Conservation (phyloP, 2,329 filamentous ascomycete species). For the Colletotrichum sp. region DNA sequence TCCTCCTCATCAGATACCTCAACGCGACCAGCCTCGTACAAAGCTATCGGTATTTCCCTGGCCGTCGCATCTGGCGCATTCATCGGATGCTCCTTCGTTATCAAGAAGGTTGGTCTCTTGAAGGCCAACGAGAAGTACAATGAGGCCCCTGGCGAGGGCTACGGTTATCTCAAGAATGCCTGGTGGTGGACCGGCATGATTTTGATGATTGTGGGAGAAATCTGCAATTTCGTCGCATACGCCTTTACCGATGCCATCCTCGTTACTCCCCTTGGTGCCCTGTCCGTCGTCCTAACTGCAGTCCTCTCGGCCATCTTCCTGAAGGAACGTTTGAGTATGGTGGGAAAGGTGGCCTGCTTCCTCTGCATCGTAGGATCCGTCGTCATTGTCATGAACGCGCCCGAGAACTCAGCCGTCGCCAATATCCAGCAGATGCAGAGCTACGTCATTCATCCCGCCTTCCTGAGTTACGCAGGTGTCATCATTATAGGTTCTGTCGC, state of each 20-base stretch:
- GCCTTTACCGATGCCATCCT: slow-evolving; percentile 96
- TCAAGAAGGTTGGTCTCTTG: slow-evolving; percentile 92
- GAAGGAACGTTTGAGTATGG: slow-evolving; percentile 93
- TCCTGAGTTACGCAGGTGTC: slow-evolving; percentile 83
- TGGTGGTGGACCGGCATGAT: slow-evolving; percentile 98
- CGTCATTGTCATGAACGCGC: slow-evolving; percentile 93
- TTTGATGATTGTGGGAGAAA: slow-evolving; percentile 94
- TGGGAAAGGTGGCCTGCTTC: slow-evolving; percentile 96
- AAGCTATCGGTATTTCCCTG: slow-evolving; percentile 83
- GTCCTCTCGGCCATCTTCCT: slow-evolving; percentile 92
- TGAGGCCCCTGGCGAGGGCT: slow-evolving; percentile 93
- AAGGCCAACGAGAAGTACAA: slow-evolving; percentile 96
- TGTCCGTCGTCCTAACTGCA: slow-evolving; percentile 92
- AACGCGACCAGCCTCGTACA: slow-evolving; percentile 66
- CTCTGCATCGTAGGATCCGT: slow-evolving; percentile 93
- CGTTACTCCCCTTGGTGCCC: slow-evolving; percentile 88
- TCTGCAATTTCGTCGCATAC: slow-evolving; percentile 97
- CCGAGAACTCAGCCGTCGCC: slow-evolving; percentile 80
- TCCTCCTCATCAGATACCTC: slow-evolving; percentile 23
- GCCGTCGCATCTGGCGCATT: slow-evolving; percentile 89
- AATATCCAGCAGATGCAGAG: slow-evolving; percentile 92
- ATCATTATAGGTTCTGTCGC: slow-evolving; percentile 76
- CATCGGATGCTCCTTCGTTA: slow-evolving; percentile 92
- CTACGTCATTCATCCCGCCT: slow-evolving; percentile 86
- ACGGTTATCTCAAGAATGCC: slow-evolving; percentile 93